A percentile compares a stretch with the other conserved stretches of the same genome.
phyloP scores from a whole-genome alignment of 306 rosid genomes.

The Cicer cuneatum region DNA sequence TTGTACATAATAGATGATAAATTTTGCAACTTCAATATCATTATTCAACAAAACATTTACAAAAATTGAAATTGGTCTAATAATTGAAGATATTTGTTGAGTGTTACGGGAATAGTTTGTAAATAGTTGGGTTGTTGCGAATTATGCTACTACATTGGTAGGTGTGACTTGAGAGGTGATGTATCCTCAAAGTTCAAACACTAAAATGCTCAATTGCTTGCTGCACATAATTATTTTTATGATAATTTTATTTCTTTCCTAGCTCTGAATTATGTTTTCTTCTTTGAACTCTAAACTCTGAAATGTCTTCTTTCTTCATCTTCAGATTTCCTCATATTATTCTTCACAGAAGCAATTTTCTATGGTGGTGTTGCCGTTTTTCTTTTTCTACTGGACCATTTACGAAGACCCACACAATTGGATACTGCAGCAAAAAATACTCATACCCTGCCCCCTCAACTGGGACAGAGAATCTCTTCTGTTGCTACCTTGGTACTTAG shows the following conservation, averaged over 20 bases:
- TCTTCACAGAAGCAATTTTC: constrained; percentile 97
- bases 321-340: constrained; percentile 97
- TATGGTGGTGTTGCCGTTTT: constrained; percentile 86
- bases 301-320: constrained; percentile 34
- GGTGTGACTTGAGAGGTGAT: constrained; percentile 7
- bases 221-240: constrained; percentile 8
- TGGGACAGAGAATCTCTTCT: constrained; percentile 79
- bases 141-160: constrained; percentile 27
- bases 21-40: constrained; percentile 17
- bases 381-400: constrained; percentile 69
- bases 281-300: constrained; percentile 44
- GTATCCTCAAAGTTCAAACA: constrained; percentile 10
- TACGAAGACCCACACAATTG: constrained; percentile 61
- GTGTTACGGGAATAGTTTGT: constrained; percentile 2
- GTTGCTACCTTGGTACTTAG: constrained; percentile 86
- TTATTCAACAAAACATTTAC: constrained; percentile 17
- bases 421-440: constrained; percentile 46
- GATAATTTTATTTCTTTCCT: constrained; percentile 13
- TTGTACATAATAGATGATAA: constrained; percentile 32
- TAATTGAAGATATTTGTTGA: constrained; percentile 28
- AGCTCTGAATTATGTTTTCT: constrained; percentile 22
- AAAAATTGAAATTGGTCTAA: constrained; percentile 21
- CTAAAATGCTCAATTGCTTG: constrained; percentile 27
- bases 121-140: constrained; percentile 24
- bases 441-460: constrained; percentile 54